These are phyloP conservation scores for Coemansia sp. DNA, from an alignment of 192 early-diverging fungal species.

Conservation along the genomic window DNA sequence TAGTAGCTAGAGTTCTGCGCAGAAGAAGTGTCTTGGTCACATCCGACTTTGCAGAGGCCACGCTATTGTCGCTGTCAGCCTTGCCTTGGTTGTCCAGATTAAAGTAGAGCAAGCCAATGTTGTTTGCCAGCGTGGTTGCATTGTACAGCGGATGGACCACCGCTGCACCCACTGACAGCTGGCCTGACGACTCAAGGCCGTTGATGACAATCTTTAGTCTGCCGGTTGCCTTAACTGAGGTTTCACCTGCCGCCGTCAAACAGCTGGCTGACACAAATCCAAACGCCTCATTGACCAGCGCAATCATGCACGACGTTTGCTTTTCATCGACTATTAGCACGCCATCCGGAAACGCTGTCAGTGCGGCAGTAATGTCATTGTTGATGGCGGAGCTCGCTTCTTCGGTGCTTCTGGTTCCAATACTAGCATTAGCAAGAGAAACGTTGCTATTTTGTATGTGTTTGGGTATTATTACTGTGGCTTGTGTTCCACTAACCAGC, in stretches of 20 bases:
- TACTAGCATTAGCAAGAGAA: too few species aligned
- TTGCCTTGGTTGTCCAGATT: background rate
- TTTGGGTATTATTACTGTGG: background rate
- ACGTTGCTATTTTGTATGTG: background rate
- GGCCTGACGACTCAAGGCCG: constrained; percentile 10
- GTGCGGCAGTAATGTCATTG: too few species aligned
- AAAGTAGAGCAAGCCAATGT: constrained; percentile 35
- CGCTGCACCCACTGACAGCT: constrained; percentile 7
- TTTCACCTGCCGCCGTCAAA: constrained; percentile 8
- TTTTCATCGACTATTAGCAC: constrained; percentile 22
- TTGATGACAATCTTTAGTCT: constrained; percentile 23
- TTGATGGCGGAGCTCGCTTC: background rate
- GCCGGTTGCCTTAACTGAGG: background rate
- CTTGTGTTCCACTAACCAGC: background rate
- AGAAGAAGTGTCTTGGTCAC: constrained; percentile 9
- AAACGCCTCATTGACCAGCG: constrained; percentile 11
- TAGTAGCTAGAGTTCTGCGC: constrained; percentile 19
- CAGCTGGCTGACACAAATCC: constrained; percentile 39
- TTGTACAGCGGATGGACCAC: constrained; percentile 29
- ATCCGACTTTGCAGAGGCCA: constrained; percentile 15
- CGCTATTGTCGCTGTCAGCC: background rate
- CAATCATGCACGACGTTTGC: constrained; percentile 35
- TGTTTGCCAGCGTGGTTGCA: constrained; percentile 31
- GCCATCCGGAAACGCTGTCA: constrained; percentile 15
- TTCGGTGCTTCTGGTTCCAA: background rate